These are phyloP conservation scores for Francoa sonchifolia DNA, from an alignment of 441 rosid species.

Conservation along the genomic window DNA sequence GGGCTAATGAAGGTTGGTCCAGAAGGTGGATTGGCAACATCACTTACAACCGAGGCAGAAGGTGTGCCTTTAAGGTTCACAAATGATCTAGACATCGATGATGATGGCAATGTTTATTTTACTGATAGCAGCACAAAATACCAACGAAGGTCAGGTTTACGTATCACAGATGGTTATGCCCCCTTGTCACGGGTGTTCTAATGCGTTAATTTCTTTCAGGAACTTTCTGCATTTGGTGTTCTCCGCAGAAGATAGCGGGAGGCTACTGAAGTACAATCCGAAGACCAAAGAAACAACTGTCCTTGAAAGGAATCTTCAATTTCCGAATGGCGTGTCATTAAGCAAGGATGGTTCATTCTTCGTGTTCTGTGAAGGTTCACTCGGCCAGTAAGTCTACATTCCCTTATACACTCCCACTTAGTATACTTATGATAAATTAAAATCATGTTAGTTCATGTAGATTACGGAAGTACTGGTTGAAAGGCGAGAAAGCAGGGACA, in stretches of 20 bases:
- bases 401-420: not conserved
- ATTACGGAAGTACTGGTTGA: slow-evolving; percentile 61
- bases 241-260: slow-evolving; percentile 55
- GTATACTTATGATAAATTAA: too few species aligned
- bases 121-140: slow-evolving; percentile 73
- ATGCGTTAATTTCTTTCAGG: slow-evolving; percentile 31
- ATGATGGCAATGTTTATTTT: slow-evolving; percentile 68
- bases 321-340: slow-evolving; percentile 72
- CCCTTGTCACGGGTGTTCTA: not conserved
- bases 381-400: slow-evolving; percentile 39
- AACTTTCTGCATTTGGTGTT: slow-evolving; percentile 65
- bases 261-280: slow-evolving; percentile 63
- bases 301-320: slow-evolving; percentile 46
- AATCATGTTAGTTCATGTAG: slow-evolving; percentile 16
- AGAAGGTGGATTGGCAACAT: slow-evolving; percentile 70
- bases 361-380: slow-evolving; percentile 43
- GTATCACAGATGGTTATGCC: not conserved
- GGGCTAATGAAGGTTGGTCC: slow-evolving; percentile 91
- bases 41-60: slow-evolving; percentile 62
- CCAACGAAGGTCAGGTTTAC: slow-evolving; percentile 42
- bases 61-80: slow-evolving; percentile 63
- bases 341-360: slow-evolving; percentile 82
- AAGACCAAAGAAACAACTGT: slow-evolving; percentile 45
- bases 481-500: slow-evolving; percentile 67
- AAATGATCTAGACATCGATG: slow-evolving; percentile 80